These are phyloP conservation scores for Heterobasidion occidentale DNA, from an alignment of 1,284 basidiomycete genomes.

Conservation along the genomic window DNA sequence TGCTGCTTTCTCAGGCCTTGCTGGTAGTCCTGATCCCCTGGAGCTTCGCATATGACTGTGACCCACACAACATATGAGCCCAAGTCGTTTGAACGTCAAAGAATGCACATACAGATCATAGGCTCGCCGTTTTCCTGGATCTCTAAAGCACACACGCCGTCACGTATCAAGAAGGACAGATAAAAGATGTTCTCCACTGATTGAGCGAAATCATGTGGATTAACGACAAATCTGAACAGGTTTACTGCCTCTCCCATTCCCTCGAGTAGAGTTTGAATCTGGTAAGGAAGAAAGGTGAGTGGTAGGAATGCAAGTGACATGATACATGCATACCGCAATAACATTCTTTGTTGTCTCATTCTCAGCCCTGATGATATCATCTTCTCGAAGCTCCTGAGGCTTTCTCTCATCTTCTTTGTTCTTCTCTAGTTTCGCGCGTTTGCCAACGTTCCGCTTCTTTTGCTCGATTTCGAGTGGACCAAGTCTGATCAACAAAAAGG, in stretches of 20 bases:
- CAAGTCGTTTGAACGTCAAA: neutral
- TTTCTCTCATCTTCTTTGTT: constrained; percentile 56
- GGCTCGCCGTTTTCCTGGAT: constrained; percentile 61
- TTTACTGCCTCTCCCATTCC: constrained; percentile 45
- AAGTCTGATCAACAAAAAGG: constrained; percentile 38
- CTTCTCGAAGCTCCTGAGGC: constrained; percentile 70
- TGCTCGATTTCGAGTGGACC: constrained; percentile 73
- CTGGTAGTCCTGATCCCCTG: constrained; percentile 55
- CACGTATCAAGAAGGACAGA: constrained; percentile 83
- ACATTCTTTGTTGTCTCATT: constrained; percentile 84
- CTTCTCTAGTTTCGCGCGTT: constrained; percentile 68
- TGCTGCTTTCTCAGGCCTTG: constrained; percentile 68
- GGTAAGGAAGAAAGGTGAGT: neutral
- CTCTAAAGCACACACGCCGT: constrained; percentile 71
- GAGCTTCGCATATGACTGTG: constrained; percentile 55
- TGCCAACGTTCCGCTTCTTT: constrained; percentile 53
- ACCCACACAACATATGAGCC: neutral
- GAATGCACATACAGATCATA: constrained; percentile 52
- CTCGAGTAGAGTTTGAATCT: constrained; percentile 52
- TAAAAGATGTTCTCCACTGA: constrained; percentile 94
- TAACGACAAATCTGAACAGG: constrained; percentile 79
- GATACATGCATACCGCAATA: constrained; percentile 34
- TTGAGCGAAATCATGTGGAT: constrained; percentile 84
- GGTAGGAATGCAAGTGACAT: neutral
- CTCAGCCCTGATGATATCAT: constrained; percentile 67